Evolutionary conservation across 345 rosid genomes (phyloP).

Genomic region (Aquilaria malaccensis): DNA sequence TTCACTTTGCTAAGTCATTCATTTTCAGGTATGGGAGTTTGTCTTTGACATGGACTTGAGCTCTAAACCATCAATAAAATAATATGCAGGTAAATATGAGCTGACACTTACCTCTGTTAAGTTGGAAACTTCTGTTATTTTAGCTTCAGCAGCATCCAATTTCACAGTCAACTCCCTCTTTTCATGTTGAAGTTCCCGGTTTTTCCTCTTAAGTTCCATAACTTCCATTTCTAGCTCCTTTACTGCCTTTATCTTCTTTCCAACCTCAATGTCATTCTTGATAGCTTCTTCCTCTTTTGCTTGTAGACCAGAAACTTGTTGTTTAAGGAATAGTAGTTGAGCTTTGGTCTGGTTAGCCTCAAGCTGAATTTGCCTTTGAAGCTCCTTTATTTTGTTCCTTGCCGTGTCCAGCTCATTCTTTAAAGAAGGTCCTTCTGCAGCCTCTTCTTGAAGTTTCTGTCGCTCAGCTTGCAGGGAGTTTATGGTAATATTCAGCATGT

Average conservation of each 20-base stretch:
- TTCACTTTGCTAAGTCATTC: no score
- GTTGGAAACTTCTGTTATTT: constrained; percentile 59
- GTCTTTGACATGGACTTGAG: no score
- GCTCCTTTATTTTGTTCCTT: constrained; percentile 73
- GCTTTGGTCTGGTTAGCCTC: constrained; percentile 93
- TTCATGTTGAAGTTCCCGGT: constrained; percentile 90
- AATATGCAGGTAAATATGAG: neutral
- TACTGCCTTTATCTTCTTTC: constrained; percentile 61
- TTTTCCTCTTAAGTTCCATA: constrained; percentile 86
- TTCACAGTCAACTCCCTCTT: constrained; percentile 78
- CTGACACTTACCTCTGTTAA: constrained; percentile 73
- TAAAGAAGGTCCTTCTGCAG: constrained; percentile 34
- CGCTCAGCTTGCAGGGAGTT: constrained; percentile 78
- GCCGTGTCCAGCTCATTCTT: constrained; percentile 78
- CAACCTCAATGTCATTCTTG: constrained; percentile 61
- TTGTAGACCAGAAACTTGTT: constrained; percentile 80
- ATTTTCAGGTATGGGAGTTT: no score
- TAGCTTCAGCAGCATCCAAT: constrained; percentile 81
- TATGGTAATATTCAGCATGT: constrained; percentile 85
- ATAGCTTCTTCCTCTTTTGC: constrained; percentile 77
- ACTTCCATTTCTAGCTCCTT: constrained; percentile 78
- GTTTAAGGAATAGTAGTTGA: constrained; percentile 82
- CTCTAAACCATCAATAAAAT: neutral
- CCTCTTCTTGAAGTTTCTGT: constrained; percentile 86
- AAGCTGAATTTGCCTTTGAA: constrained; percentile 91